Conservation (phyloP, 2,329 filamentous ascomycete species). For the Aspergillus sp. region DNA sequence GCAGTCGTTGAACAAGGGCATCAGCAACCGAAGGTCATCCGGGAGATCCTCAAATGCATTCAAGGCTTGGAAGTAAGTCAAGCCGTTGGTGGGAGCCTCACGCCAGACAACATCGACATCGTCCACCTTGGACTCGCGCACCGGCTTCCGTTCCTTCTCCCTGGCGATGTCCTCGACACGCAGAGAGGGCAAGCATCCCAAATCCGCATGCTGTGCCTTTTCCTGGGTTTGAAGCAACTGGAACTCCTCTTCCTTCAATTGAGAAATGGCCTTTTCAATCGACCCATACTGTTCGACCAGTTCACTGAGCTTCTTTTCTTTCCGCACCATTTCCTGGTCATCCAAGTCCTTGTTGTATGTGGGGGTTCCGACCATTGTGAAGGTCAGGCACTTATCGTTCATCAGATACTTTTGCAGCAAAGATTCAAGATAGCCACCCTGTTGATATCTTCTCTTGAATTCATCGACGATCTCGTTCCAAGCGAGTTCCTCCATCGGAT, state of each 20-base stretch:
- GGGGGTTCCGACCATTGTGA: conserved; percentile 87
- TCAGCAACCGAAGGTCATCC: conserved; percentile 76
- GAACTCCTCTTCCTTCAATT: conserved; percentile 75
- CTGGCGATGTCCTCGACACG: conserved; percentile 87
- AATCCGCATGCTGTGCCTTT: conserved; percentile 77
- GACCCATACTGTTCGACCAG: conserved; percentile 67
- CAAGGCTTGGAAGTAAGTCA: conserved; percentile 93
- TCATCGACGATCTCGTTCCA: conserved; percentile 86
- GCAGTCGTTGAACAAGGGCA: conserved; percentile 87
- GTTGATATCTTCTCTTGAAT: conserved; percentile 74
- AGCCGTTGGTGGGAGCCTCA: conserved; percentile 87
- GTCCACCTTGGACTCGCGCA: conserved; percentile 56
- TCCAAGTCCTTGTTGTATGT: conserved; percentile 72
- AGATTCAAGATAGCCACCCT: conserved; percentile 77
- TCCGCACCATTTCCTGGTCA: conserved; percentile 71
- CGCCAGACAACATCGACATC: conserved; percentile 79
- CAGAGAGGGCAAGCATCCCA: conserved; percentile 84
- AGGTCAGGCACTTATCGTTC: conserved; percentile 81
- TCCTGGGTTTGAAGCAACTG: conserved; percentile 79
- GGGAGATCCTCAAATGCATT: conserved; percentile 77
- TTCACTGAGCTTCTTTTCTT: conserved; percentile 72
- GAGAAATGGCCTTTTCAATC: conserved; percentile 67
- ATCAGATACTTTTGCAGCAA: conserved; percentile 87
- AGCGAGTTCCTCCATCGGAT: conserved; percentile 85
- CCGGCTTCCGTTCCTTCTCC: conserved; percentile 70